A percentile compares a stretch with the other conserved stretches of the same genome.
Conservation (phyloP, 2,329 filamentous ascomycete species). For the Venturiaceae sp. region DNA sequence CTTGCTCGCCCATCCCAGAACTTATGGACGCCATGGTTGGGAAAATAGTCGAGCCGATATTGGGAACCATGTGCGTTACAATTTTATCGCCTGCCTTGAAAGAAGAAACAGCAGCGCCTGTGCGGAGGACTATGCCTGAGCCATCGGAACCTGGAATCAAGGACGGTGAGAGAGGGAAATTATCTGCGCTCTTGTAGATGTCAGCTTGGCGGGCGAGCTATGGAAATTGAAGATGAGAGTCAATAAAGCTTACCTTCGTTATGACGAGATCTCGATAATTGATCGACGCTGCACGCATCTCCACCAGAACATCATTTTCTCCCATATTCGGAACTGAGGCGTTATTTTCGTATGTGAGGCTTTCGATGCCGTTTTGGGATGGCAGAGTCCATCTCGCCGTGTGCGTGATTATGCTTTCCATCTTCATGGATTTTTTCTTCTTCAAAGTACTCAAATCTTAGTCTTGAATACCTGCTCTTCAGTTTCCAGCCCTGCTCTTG, state of each 20-base stretch:
- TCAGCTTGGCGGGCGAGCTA: neutral
- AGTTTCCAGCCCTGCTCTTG: neutral
- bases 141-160: constrained; percentile 41
- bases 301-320: neutral
- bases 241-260: neutral
- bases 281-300: constrained; percentile 4
- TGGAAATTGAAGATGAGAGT: neutral
- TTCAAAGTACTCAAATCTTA: neutral
- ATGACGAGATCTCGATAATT: constrained; percentile 6
- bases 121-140: constrained; percentile 39
- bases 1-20: constrained; percentile 57
- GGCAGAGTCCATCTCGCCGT: neutral
- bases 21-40: constrained; percentile 27
- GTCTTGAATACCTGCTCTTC: neutral
- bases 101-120: constrained; percentile 46
- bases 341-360: neutral
- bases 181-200: neutral
- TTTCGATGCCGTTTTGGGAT: neutral
- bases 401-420: neutral
- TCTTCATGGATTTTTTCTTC: neutral
- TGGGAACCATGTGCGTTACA: constrained; percentile 38
- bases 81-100: constrained; percentile 52
- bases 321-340: neutral
- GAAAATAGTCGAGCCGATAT: constrained; percentile 26
- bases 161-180: neutral